phyloP scores from a whole-genome alignment of 495 filamentous ascomycete species.

The Penicillium diatomitis region DNA sequence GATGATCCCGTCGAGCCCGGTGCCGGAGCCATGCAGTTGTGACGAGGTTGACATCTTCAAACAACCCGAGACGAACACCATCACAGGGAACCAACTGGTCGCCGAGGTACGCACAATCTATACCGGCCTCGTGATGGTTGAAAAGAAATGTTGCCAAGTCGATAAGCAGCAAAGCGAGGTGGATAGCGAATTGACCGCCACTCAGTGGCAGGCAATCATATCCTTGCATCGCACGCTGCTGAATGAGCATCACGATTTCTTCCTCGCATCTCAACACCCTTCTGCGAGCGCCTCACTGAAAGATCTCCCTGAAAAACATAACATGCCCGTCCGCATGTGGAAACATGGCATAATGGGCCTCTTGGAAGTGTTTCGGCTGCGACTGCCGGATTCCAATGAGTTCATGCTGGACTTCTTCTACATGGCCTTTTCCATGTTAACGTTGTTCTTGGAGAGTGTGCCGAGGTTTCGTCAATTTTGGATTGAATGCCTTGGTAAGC shows the following conservation, averaged over 20 bases:
- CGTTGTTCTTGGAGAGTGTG: slow-evolving; percentile 66
- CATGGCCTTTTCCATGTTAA: slow-evolving; percentile 73
- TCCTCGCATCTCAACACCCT: slow-evolving; percentile 69
- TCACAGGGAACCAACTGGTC: slow-evolving; percentile 67
- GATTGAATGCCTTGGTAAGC: slow-evolving; percentile 83
- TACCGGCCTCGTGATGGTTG: slow-evolving; percentile 66
- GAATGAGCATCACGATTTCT: slow-evolving; percentile 76
- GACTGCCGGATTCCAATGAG: slow-evolving; percentile 60
- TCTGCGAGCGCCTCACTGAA: slow-evolving; percentile 50
- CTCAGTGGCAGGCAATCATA: slow-evolving; percentile 67
- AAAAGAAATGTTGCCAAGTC: slow-evolving; percentile 68
- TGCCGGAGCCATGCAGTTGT: slow-evolving; percentile 14
- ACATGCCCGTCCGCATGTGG: slow-evolving; percentile 83
- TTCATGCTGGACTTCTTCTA: slow-evolving; percentile 79
- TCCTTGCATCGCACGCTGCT: slow-evolving; percentile 63
- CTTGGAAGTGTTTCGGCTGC: slow-evolving; percentile 60
- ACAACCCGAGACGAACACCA: slow-evolving; percentile 57
- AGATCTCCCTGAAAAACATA: slow-evolving; percentile 56
- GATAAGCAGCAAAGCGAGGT: slow-evolving; percentile 48
- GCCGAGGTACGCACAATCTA: slow-evolving; percentile 66
- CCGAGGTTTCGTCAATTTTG: slow-evolving; percentile 72
- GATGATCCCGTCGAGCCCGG: not conserved
- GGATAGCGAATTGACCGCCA: slow-evolving; percentile 38
- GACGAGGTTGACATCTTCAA: slow-evolving; percentile 38
- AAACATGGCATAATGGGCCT: slow-evolving; percentile 73